Percentiles rank a stretch among this genome's conserved stretches.
phyloP scores from a whole-genome alignment of 495 filamentous ascomycete species.

The Jackrogersella minutella region DNA sequence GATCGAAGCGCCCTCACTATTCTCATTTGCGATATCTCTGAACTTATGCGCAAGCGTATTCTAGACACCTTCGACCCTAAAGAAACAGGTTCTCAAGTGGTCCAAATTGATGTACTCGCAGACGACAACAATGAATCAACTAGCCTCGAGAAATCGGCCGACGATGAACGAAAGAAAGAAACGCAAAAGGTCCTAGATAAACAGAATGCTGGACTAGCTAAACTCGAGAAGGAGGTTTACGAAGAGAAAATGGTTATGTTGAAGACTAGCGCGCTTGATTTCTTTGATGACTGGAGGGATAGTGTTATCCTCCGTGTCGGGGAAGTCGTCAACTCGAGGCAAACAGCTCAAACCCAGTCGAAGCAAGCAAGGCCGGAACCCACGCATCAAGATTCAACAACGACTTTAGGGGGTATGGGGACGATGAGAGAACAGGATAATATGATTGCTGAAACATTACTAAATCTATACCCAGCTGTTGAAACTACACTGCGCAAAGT shows the following conservation, averaged over 20 bases:
- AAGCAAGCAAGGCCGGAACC: constrained; percentile 29
- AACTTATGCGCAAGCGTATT: constrained; percentile 51
- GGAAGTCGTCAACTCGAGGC: constrained; percentile 68
- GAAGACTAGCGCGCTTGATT: constrained; percentile 49
- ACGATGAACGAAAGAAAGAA: constrained; percentile 22
- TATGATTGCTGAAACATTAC: constrained; percentile 57
- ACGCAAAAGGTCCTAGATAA: constrained; percentile 42
- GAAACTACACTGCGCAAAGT: constrained; percentile 53
- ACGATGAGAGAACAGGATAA: constrained; percentile 36
- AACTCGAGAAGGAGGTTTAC: constrained; percentile 49
- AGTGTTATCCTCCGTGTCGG: constrained; percentile 68
- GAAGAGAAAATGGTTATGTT: constrained; percentile 49
- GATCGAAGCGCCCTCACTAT: constrained; percentile 46
- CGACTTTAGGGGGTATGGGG: constrained; percentile 27
- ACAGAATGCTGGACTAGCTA: constrained; percentile 37
- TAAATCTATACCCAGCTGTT: constrained; percentile 55
- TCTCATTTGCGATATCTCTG: constrained; percentile 51
- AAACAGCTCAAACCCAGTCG: constrained; percentile 46
- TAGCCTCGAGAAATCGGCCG: constrained; percentile 12
- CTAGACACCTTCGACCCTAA: constrained; percentile 50
- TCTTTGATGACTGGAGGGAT: constrained; percentile 72
- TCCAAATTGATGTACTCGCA: constrained; percentile 18
- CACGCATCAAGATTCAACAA: background rate
- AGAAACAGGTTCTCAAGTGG: constrained; percentile 30
- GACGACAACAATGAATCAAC: constrained; percentile 34